Base-by-base conservation (phyloP, 2,329 filamentous ascomycete species). In the Aspergillus felis region DNA sequence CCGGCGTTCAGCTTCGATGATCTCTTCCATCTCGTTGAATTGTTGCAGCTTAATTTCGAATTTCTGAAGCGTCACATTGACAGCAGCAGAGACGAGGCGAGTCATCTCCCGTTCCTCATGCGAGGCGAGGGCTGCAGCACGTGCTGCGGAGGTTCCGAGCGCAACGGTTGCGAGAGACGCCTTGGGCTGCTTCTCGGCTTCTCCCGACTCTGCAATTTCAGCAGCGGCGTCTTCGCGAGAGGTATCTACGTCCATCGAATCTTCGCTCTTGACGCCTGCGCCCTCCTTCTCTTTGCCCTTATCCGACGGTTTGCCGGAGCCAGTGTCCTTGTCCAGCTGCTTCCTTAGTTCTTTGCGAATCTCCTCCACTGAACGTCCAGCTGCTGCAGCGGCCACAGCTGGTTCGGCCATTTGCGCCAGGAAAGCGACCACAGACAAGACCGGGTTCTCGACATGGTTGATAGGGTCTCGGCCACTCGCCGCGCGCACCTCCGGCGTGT, bases 21-120 rank as follows among this genome's bases (percentile, higher is more conserved):
- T 88, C 20, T 90, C 84, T 76, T 99, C 94, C 84, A 99, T 92
- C 74, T 99, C 94, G 67, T 90, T 89, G 76, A 99, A 99, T 73
- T 97, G 96, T 69, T 91, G 88, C 58, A 99, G 83, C 78, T 99
- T 99, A 67, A 97, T 81, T 76, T 97, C 92, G 61, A 97, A 87
- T 77, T 99, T 99, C 71, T 96, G 89, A 35, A 97, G 81, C n/a
- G 91, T 93, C 12, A 96, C 83, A 71, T 99, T 99, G 53, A 96
- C 91, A 0, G 92, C 91, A 5, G 92, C 89, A 2, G 92, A 93
- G 9, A 99, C 91, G 50, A 97, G 85, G 17, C 92, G 89, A 22
- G 92, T 96, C 85, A 97, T 94, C 76, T 97, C 92, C 57, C 95
- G 90, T 75, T 99, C 94, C 74, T 97, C 93, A 66, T 97, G 92